Conservation (phyloP, 768 basidiomycete genomes). For the Serendipita sp. region DNA sequence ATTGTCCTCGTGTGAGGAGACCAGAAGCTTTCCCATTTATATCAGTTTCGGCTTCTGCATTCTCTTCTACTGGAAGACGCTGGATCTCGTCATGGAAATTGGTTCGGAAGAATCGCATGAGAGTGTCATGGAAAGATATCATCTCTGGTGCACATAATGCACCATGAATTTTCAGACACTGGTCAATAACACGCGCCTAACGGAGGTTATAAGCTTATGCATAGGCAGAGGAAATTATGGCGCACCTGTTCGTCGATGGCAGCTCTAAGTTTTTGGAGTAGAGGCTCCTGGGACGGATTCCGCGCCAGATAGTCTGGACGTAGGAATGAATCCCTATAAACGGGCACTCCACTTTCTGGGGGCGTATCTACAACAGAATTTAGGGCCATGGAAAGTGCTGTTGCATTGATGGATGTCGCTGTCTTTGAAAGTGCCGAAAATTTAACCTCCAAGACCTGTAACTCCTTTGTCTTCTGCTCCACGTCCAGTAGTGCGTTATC, state of each 20-base stretch:
- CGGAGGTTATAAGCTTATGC: not conserved
- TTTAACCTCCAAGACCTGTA: conserved; percentile 46
- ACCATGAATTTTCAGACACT: conserved; percentile 69
- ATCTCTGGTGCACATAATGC: conserved; percentile 74
- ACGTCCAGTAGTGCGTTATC: conserved; percentile 72
- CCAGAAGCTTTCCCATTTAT: conserved; percentile 18
- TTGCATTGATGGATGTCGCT: conserved; percentile 34
- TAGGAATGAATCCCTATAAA: conserved; percentile 66
- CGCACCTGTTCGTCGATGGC: conserved; percentile 73
- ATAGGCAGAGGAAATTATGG: conserved; percentile 6
- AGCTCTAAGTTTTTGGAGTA: conserved; percentile 51
- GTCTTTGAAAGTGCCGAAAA: conserved; percentile 71
- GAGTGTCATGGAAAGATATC: conserved; percentile 78
- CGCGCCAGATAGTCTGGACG: conserved; percentile 45
- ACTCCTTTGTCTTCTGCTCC: conserved; percentile 60
- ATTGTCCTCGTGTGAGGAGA: conserved; percentile 26
- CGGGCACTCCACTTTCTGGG: conserved; percentile 53
- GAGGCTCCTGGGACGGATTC: conserved; percentile 51
- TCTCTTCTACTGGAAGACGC: conserved; percentile 43
- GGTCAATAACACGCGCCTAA: conserved; percentile 65
- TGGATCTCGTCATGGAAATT: conserved; percentile 73
- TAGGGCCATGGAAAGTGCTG: conserved; percentile 66
- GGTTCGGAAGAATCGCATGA: conserved; percentile 71
- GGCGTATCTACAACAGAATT: conserved; percentile 80
- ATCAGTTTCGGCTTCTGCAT: conserved; percentile 24